These are phyloP conservation scores for Sporothrix curviconia DNA, from an alignment of 2,329 filamentous ascomycete species.

Conservation along the genomic window DNA sequence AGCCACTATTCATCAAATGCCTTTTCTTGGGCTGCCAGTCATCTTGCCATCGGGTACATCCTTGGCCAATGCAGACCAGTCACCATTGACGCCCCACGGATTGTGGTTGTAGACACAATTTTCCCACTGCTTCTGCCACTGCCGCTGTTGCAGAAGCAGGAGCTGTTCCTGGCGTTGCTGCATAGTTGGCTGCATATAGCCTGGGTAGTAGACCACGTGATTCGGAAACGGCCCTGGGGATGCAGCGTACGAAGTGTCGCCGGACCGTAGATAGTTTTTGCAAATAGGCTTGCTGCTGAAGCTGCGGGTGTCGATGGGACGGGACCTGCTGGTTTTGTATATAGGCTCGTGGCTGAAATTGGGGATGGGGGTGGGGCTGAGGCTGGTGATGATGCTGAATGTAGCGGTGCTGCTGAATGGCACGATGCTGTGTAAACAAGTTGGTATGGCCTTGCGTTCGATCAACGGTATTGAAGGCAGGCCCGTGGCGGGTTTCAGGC, in stretches of 20 bases:
- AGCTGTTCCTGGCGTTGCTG: background rate
- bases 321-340: background rate
- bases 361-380: background rate
- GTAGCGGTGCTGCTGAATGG: conserved; percentile 3
- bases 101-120: background rate
- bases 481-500: background rate
- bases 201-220: background rate
- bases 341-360: background rate
- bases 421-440: conserved; percentile 9
- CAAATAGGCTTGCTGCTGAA: background rate
- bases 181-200: background rate
- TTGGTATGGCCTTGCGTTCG: background rate
- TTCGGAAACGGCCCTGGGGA: background rate
- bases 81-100: conserved; percentile 3
- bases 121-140: background rate
- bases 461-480: background rate
- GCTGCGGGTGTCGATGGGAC: background rate
- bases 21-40: background rate
- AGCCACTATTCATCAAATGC: background rate
- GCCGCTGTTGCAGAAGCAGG: too few relatives aligned
- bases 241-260: background rate
- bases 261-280: background rate
- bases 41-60: background rate
- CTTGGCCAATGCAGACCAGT: background rate
- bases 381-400: conserved; percentile 3